These are phyloP conservation scores for Solioccasus polychromus DNA, from an alignment of 768 basidiomycete species.

Conservation along the genomic window DNA sequence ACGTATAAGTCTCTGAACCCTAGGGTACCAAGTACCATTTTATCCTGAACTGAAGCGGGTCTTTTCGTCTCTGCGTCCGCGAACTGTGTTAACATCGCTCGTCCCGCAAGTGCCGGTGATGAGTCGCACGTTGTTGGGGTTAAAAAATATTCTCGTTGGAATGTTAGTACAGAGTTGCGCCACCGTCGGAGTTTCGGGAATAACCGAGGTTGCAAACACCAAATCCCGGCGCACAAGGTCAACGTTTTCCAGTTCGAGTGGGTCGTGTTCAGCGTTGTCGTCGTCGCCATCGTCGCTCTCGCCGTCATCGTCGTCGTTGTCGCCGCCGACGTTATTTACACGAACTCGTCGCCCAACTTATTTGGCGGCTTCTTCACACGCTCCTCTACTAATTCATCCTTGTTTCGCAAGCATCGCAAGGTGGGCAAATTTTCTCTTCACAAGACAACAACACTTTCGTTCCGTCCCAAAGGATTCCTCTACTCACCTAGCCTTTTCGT, in stretches of 20 bases:
- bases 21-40: too few species aligned
- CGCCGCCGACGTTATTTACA: constrained; percentile 8
- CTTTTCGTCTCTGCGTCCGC: too few species aligned
- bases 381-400: constrained; percentile 24
- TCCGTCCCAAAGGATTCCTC: neutral
- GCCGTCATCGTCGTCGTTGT: constrained; percentile 4
- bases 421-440: constrained; percentile 28
- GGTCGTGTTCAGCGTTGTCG: constrained; percentile 10
- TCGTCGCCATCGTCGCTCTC: constrained; percentile 7
- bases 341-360: constrained; percentile 9
- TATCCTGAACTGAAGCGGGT: too few species aligned
- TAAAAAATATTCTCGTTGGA: too few species aligned
- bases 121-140: too few species aligned
- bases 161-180: constrained; percentile 5
- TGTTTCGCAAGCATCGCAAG: constrained; percentile 28
- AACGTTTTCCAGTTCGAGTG: constrained; percentile 18
- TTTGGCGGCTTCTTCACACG: constrained; percentile 26
- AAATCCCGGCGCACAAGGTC: neutral
- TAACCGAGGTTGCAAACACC: constrained; percentile 19
- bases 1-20: too few species aligned
- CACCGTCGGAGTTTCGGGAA: constrained; percentile 33
- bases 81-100: too few species aligned
- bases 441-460: constrained; percentile 8
- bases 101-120: too few species aligned
- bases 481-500: neutral